A percentile compares a stretch with the other conserved stretches of the same genome.
Conservation (phyloP, 2,329 filamentous ascomycete genomes). For the Dothistroma pini region DNA sequence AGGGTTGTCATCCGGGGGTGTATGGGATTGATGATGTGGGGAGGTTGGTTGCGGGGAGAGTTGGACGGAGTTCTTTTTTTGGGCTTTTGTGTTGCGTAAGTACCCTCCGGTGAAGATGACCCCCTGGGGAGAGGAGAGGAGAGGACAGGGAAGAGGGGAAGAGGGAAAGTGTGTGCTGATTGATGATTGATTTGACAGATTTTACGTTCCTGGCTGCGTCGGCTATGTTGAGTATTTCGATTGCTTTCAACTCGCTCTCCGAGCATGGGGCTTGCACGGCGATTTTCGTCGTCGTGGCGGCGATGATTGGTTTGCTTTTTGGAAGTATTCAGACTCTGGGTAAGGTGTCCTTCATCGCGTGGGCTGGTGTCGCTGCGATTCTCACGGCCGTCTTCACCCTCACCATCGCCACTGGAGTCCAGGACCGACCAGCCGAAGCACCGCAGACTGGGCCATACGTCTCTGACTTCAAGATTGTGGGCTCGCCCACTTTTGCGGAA, state of each 20-base stretch:
- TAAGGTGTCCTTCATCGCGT: constrained; percentile 36
- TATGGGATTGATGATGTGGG: constrained; percentile 58
- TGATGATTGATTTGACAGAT: no score
- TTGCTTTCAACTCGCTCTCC: constrained; percentile 29
- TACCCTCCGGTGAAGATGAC: no score
- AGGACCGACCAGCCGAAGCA: constrained; percentile 36
- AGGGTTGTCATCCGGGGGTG: constrained; percentile 51
- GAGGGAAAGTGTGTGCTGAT: no score
- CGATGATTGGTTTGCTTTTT: constrained; percentile 39
- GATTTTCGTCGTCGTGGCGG: constrained; percentile 40
- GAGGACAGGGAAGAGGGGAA: no score
- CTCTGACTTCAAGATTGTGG: constrained; percentile 33
- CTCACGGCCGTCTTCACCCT: constrained; percentile 32
- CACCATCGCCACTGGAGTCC: constrained; percentile 34
- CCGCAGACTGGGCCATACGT: constrained; percentile 29
- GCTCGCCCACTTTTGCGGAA: constrained; percentile 41
- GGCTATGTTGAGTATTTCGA: constrained; percentile 31
- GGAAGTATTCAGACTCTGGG: constrained; percentile 38
- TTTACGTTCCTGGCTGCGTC: constrained; percentile 37
- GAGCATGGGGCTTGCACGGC: constrained; percentile 38
- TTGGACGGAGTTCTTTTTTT: constrained; percentile 49
- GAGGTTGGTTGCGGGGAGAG: constrained; percentile 50
- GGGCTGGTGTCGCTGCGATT: constrained; percentile 33
- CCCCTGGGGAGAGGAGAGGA: no score
- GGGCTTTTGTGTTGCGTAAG: constrained; percentile 20